Evolutionary conservation across 2,329 filamentous ascomycete species (phyloP).

Genomic region (Fusarium gaditjirri): DNA sequence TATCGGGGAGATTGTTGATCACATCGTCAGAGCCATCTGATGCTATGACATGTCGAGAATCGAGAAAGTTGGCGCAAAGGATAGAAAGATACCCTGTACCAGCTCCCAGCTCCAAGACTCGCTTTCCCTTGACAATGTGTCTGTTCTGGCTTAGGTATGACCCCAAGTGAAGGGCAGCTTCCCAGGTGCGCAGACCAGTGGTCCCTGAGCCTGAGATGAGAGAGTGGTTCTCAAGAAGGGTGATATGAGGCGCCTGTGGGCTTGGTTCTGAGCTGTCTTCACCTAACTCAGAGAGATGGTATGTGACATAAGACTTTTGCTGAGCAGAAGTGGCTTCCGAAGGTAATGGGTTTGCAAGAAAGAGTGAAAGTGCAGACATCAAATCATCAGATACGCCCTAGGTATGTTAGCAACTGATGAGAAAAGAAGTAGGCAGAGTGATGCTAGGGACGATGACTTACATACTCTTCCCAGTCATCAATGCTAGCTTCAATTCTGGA

Average conservation of each 20-base stretch:
- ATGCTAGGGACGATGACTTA: slow-evolving; percentile 60
- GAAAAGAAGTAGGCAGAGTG: not conserved
- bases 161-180: slow-evolving; percentile 79
- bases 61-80: slow-evolving; percentile 75
- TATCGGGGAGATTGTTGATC: slow-evolving; percentile 73
- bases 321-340: slow-evolving; percentile 74
- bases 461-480: slow-evolving; percentile 85
- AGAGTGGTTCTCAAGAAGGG: slow-evolving; percentile 74
- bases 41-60: slow-evolving; percentile 68
- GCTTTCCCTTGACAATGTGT: slow-evolving; percentile 61
- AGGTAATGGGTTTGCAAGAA: slow-evolving; percentile 72
- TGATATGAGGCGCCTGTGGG: slow-evolving; percentile 54
- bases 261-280: slow-evolving; percentile 6
- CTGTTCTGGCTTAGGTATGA: slow-evolving; percentile 69
- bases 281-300: slow-evolving; percentile 58
- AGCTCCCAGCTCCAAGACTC: slow-evolving; percentile 77
- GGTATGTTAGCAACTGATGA: slow-evolving; percentile 38
- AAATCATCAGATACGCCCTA: slow-evolving; percentile 88
- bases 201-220: slow-evolving; percentile 78
- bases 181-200: slow-evolving; percentile 84
- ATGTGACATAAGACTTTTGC: slow-evolving; percentile 79
- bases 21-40: slow-evolving; percentile 82
- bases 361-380: slow-evolving; percentile 72
- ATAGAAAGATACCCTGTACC: slow-evolving; percentile 82
- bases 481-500: slow-evolving; percentile 78